Evolutionary conservation across 805 yeast species (phyloP).

Genomic region (Saccharomycopsis fermentans): DNA sequence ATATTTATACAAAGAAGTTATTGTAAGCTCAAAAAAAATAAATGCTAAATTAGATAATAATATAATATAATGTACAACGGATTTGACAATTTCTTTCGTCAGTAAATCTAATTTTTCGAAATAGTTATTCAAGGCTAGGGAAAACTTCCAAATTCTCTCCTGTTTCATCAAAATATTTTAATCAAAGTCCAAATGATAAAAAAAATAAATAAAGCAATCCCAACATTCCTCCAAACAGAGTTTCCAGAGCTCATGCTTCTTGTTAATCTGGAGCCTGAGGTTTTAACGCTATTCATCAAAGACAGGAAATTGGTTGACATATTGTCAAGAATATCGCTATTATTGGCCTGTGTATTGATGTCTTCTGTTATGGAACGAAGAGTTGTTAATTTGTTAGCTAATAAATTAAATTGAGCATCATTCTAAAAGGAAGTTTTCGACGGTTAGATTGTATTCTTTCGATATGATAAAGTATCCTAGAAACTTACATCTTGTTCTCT

Average conservation of each 20-base stretch:
- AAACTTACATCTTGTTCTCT: conserved; percentile 21
- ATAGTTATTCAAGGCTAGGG: background rate
- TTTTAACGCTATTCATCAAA: conserved; percentile 38
- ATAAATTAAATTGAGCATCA: conserved; percentile 49
- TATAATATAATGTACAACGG: background rate
- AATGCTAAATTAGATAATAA: background rate
- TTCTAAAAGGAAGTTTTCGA: conserved; percentile 30
- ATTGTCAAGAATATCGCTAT: conserved; percentile 31
- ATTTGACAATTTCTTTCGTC: background rate
- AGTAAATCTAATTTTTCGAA: background rate
- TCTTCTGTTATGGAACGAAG: conserved; percentile 60
- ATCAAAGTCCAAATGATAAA: conserved; percentile 47
- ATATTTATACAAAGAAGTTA: background rate
- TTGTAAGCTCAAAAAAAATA: background rate
- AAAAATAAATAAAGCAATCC: conserved; percentile 42
- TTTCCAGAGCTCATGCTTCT: conserved; percentile 52
- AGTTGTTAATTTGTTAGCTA: conserved; percentile 56
- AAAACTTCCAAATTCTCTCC: background rate
- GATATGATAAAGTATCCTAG: background rate
- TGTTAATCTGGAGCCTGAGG: conserved; percentile 41
- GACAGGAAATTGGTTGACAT: conserved; percentile 42
- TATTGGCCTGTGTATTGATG: conserved; percentile 54
- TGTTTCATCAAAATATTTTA: conserved; percentile 31
- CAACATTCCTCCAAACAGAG: conserved; percentile 49
- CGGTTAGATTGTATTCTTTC: background rate